A percentile compares a stretch with the other conserved stretches of the same genome.
These are phyloP conservation scores for Aspergillus vadensis DNA, from an alignment of 2,329 filamentous ascomycete genomes.

Conservation along the genomic window DNA sequence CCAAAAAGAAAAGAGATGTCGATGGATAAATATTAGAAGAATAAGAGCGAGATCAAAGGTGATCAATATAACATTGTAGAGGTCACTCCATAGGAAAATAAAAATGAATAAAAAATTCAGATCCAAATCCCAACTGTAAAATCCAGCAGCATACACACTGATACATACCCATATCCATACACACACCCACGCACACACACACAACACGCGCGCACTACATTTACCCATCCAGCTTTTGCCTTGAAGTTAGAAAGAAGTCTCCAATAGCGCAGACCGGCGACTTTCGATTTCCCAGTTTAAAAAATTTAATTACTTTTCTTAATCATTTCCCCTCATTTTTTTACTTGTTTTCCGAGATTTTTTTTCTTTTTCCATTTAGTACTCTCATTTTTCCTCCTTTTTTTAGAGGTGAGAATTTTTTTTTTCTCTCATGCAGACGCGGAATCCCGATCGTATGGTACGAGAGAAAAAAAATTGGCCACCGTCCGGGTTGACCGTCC, in stretches of 20 bases:
- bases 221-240: conserved; percentile 1
- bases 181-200: not conserved
- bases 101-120: not conserved
- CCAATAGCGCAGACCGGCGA: conserved; percentile 9
- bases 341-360: not conserved
- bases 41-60: not conserved
- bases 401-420: not conserved
- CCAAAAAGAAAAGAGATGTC: not conserved
- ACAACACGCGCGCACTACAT: not conserved
- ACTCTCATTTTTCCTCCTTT: not conserved
- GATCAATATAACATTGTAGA: not conserved
- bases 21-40: not conserved
- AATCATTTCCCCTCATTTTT: not conserved
- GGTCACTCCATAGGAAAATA: not conserved
- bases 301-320: not conserved
- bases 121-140: not conserved
- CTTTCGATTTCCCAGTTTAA: not conserved
- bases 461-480: conserved; percentile 19
- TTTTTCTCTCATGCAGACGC: conserved; percentile 16
- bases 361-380: not conserved
- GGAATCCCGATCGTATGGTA: conserved; percentile 30
- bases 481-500: conserved; percentile 25
- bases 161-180: conserved; percentile 1
- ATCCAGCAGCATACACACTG: not conserved
- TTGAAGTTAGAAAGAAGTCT: not conserved